phyloP scores from a whole-genome alignment of 257 asterid genomes.

The Hygrophila difformis region DNA sequence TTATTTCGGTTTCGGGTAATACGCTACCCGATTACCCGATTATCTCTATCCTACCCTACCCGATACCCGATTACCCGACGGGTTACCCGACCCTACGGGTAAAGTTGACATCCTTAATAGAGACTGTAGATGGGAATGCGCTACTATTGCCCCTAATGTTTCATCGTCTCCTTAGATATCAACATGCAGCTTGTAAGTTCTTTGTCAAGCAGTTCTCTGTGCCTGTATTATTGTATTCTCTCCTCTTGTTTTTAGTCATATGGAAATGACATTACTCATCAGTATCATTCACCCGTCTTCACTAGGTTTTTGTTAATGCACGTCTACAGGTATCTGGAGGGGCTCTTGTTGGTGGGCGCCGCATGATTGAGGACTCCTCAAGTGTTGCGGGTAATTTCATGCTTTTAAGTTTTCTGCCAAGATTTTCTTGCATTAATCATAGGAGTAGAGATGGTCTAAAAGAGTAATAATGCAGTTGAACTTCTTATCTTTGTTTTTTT shows the following conservation, averaged over 20 bases:
- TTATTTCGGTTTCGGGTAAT: too few relatives aligned
- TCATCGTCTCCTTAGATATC: constrained; percentile 98
- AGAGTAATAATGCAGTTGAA: constrained; percentile 1
- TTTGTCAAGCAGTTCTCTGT: constrained; percentile 6
- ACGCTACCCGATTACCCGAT: too few relatives aligned
- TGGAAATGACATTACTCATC: constrained; percentile 1
- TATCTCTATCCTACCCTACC: too few relatives aligned
- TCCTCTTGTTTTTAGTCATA: not conserved
- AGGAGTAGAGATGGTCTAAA: not conserved
- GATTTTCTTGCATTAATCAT: constrained; percentile 10
- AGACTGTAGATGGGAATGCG: constrained; percentile 99
- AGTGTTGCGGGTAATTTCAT: constrained; percentile 77
- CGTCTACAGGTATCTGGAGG: constrained; percentile 99
- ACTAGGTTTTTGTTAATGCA: constrained; percentile 94
- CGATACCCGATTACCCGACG: too few relatives aligned
- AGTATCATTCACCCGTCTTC: constrained; percentile 9
- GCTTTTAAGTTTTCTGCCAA: constrained; percentile 8
- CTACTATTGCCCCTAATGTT: constrained; percentile 99
- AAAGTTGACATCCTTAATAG: too few relatives aligned
- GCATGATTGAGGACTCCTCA: constrained; percentile 99
- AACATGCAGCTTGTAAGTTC: constrained; percentile 93
- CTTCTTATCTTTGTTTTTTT: constrained; percentile 11
- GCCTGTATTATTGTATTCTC: not conserved
- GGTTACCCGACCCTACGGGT: too few relatives aligned
- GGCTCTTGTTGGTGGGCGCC: constrained; percentile 98